Base-by-base conservation (phyloP, 2,329 filamentous ascomycete species). In the Lachnellula subtilissima region DNA sequence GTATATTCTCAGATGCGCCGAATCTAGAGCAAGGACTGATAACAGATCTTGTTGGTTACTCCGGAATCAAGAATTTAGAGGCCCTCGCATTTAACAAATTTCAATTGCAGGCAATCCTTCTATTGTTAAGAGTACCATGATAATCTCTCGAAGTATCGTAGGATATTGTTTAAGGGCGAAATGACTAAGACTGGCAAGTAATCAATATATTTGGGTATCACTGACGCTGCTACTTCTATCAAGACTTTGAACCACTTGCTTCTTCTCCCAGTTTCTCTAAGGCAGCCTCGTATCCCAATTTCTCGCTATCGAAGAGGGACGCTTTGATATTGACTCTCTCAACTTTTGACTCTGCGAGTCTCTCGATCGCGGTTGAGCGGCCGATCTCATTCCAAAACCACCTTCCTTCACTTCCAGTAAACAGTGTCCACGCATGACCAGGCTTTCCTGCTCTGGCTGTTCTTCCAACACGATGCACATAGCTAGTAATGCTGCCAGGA, bases 351-450 rank as follows among this genome's bases (percentile, higher is more conserved):
- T 61, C 69, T 3, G 43, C 48, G 9, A 68, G 69, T 49, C 82
- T 75, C 55, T 74, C 70, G 4, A 85, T 76, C 55, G 77, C 79
- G 23, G 72, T 68, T 5, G 76, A 75, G 54, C 79, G 81, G 1
- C 84, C 88, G 59, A 97, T 86, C 64, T 89, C 88, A 57, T 88
- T 87, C 82, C 89, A 91, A 73, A 97, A 99, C 92, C 94, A 96
- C 46, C 67, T 62, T 17, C 88, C 83, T 73, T 99, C 92, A 2
- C 82, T 81, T 64, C 91, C 87, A 4, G 86, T 87, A 49, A 96
- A 85, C 12, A 99, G 74, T 0, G 91, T 96, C 89, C 91, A 96
- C 0, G 93, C 91, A 48, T 84, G 79, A 1, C 93, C 93, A 1
- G 74, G 64, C 53, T 84, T 83, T 1, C 88, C 91, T 0, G 90